Evolutionary conservation across 2,329 filamentous ascomycete genomes (phyloP), one percentile per base, ranked within the genome.

Genomic region (Aureobasidium namibiae): DNA sequence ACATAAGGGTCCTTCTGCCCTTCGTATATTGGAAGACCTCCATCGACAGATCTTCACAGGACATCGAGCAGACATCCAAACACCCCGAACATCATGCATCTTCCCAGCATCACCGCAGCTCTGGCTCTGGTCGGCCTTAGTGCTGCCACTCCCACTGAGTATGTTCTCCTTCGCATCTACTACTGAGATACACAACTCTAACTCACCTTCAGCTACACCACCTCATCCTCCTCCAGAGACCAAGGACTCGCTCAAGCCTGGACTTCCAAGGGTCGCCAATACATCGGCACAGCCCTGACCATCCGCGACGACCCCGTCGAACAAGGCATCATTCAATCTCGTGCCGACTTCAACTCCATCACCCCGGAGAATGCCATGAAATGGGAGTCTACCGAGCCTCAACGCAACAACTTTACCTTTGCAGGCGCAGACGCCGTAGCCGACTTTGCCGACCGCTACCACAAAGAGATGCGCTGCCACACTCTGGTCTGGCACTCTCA

Each of bases 401-500:
- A 63, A 16, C 69, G 67, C 4, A 66, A 66, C 56, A 62, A 66
- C 31, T 75, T 75, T 62, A 72, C 63, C 58, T 74, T 68, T 58
- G 61, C 61, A 4, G 67, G 65, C 39, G 70, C 68, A 16, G 73
- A 75, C 61, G 65, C 65, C 33, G 62, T 72, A 62, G 67, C 69
- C 36, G 67, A 73, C 52, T 72, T 69, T 48, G 72, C 72, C 4
- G 67, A 67, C n/a, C 63, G 67, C 44, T 70, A 75, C 63, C 66
- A 69, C 29, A 67, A 72, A 48, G 63, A 70, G 54, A 66, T 73
- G 58, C 65, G 73, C 46, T 76, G 74, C 68, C 74, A 76, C 62
- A 74, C 64, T 9, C 65, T 75, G 5, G 72, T 76, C 3, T 76
- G 74, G 74, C 68, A 75, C 64, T 70, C 65, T 39, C 73, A 75